These are phyloP conservation scores for Kwoniella sp. DNA, from an alignment of 768 basidiomycete species.

Conservation along the genomic window DNA sequence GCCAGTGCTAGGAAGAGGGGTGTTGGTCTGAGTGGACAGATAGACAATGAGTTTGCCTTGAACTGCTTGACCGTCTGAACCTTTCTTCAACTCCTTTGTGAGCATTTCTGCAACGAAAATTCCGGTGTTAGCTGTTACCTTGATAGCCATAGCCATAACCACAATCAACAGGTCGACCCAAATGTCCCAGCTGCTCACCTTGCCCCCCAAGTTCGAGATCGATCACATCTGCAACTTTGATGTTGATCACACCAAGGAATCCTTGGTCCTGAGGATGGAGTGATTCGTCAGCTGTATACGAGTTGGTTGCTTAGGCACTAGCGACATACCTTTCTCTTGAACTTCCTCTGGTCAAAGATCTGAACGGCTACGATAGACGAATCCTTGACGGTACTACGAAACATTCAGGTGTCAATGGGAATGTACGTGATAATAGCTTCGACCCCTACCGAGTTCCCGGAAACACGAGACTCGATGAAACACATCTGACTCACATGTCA, in stretches of 20 bases:
- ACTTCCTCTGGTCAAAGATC: slow-evolving; percentile 99
- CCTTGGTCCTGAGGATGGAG: slow-evolving; percentile 70
- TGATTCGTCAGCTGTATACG: background rate
- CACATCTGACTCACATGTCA: slow-evolving; percentile 71
- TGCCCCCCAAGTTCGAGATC: slow-evolving; percentile 92
- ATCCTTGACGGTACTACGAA: slow-evolving; percentile 82
- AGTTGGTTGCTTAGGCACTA: background rate
- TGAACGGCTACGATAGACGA: slow-evolving; percentile 97
- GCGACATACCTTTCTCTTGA: slow-evolving; percentile 72
- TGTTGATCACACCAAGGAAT: slow-evolving; percentile 95
- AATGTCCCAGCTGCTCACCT: slow-evolving; percentile 62
- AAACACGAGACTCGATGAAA: background rate
- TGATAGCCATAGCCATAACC: slow-evolving; percentile 10
- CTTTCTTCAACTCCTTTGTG: slow-evolving; percentile 94
- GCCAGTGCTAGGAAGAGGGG: slow-evolving; percentile 81
- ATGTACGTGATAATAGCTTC: background rate
- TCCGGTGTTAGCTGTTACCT: background rate
- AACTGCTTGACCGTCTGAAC: slow-evolving; percentile 96
- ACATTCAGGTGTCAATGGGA: background rate
- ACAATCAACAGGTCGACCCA: slow-evolving; percentile 15
- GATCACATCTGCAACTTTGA: slow-evolving; percentile 83
- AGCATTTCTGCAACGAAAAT: slow-evolving; percentile 73
- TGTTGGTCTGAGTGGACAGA: slow-evolving; percentile 84
- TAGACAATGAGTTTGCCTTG: slow-evolving; percentile 97
- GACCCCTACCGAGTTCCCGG: background rate